Base-by-base conservation (phyloP, 345 rosid genomes). In the Tarenaya hassleriana region DNA sequence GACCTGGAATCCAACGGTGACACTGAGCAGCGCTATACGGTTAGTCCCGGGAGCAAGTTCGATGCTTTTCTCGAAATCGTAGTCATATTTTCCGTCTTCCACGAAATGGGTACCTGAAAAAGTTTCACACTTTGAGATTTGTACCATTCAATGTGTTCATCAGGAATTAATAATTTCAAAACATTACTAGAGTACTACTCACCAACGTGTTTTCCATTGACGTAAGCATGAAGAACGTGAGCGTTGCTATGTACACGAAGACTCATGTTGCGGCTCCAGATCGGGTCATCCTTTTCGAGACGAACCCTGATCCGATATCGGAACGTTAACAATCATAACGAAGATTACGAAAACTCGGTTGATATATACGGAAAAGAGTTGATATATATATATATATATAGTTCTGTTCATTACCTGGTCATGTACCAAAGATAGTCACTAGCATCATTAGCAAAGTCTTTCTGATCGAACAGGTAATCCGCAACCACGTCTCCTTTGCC, bases 361-460 rank as follows among this genome's bases (percentile, higher is more conserved):
- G n/a, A n/a, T n/a, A n/a, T n/a, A n/a, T n/a, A n/a, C n/a, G n/a
- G n/a, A n/a, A n/a, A n/a, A n/a, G n/a, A n/a, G n/a, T n/a, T n/a
- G n/a, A n/a, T n/a, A n/a, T n/a, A n/a, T n/a, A n/a, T n/a, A n/a
- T n/a, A n/a, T n/a, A 41, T 52, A 24, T 14, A 17, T 27, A 27
- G 29, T 24, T 5, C 29, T 2, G 29, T 24, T 1, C 31, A 12
- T 51, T 79, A 85, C 90, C 76, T 76, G 17, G 92, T 78, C 82
- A 83, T 71, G 21, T 76, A 72, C 90, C 94, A 84, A 39, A 87
- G 55, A 60, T 87, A 81, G 60, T 83, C 95, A 59, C 67, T 73
- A 4, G 56, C 61, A 58, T 73, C 89, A 63, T 71, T 69, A 1
- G 77, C 67, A 1, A 64, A 63, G 0, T 44, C 55, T 52, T 88